These are phyloP conservation scores for Leccinum subfulvum DNA, from an alignment of 1,284 basidiomycete genomes.

Conservation along the genomic window DNA sequence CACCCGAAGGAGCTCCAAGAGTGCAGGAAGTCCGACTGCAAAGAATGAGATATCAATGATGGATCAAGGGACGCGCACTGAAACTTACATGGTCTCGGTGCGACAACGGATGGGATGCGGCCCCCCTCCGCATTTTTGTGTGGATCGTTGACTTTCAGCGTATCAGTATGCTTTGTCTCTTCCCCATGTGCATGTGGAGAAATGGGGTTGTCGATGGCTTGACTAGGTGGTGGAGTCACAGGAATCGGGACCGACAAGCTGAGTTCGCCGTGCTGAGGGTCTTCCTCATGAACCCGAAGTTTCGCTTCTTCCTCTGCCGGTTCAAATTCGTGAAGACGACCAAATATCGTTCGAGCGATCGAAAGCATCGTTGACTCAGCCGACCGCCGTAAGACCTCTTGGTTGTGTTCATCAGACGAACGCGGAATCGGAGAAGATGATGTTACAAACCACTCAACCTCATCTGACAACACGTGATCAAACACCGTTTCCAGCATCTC, in stretches of 20 bases:
- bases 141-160: neutral
- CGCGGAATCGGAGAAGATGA: conserved; percentile 11
- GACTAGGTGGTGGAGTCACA: conserved; percentile 1
- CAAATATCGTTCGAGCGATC: conserved; percentile 82
- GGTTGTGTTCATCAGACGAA: conserved; percentile 16
- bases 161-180: neutral
- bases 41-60: conserved; percentile 7
- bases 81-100: conserved; percentile 27
- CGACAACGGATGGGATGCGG: conserved; percentile 8
- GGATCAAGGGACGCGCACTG: neutral
- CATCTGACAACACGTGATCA: conserved; percentile 97
- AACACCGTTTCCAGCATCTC: conserved; percentile 96
- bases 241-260: conserved; percentile 52
- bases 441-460: conserved; percentile 80
- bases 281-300: conserved; percentile 48
- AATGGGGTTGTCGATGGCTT: conserved; percentile 5
- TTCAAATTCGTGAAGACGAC: conserved; percentile 68
- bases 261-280: conserved; percentile 53
- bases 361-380: conserved; percentile 93
- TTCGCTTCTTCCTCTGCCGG: conserved; percentile 69
- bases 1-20: conserved; percentile 91
- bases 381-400: conserved; percentile 87
- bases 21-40: conserved; percentile 86
- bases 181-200: conserved; percentile 13
- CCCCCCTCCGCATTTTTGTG: conserved; percentile 10